Conservation (phyloP, 768 basidiomycete species). For the Lactifluus pinguis region DNA sequence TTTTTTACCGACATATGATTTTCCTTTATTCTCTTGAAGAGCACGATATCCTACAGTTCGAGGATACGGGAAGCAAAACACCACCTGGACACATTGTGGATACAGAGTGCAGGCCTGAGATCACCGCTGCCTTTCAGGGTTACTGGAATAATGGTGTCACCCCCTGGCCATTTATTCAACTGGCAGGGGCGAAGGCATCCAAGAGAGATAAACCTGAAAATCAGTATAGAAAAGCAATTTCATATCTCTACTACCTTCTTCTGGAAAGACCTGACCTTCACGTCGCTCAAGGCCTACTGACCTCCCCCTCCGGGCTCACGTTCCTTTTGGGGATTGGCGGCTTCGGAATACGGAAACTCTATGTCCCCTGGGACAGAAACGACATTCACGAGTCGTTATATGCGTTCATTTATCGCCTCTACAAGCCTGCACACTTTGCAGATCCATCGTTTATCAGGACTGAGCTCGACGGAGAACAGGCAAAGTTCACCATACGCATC, state of each 20-base stretch:
- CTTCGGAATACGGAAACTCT: neutral
- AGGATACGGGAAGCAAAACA: neutral
- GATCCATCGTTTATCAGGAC: neutral
- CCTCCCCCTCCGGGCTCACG: neutral
- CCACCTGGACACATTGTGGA: neutral
- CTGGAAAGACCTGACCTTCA: neutral
- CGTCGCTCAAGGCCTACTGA: conserved; percentile 1
- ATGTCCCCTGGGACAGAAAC: neutral
- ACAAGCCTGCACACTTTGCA: neutral
- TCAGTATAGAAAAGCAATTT: neutral
- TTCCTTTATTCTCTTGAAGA: neutral
- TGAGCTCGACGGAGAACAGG: neutral
- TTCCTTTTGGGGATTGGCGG: neutral
- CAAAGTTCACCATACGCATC: neutral
- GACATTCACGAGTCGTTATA: neutral
- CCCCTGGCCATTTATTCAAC: neutral
- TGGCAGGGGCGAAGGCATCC: neutral
- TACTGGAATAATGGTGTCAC: neutral
- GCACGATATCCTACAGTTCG: neutral
- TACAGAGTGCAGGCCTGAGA: neutral
- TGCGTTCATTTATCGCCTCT: conserved; percentile 1
- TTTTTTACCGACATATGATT: neutral
- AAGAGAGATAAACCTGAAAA: neutral
- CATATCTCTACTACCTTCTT: no score
- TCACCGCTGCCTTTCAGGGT: no score